Percentiles rank a stretch among this genome's conserved stretches.
Conservation (phyloP, 2,329 filamentous ascomycete species). For the Didymella exigua region DNA sequence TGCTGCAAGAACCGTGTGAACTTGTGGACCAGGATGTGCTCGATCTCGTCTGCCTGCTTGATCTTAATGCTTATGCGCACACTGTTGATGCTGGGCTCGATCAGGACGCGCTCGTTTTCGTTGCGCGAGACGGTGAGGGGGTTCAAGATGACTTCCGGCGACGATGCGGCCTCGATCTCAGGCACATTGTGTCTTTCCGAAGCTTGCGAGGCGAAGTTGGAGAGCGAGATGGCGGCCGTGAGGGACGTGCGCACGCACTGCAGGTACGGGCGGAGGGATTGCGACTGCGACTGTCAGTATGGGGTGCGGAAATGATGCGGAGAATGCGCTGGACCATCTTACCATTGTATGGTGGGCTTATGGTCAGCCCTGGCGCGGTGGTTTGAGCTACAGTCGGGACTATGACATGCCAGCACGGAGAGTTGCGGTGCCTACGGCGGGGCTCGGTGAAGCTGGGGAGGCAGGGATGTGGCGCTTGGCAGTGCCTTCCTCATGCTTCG, state of each 20-base stretch:
- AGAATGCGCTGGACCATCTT: conserved; percentile 5
- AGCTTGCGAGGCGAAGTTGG: conserved; percentile 96
- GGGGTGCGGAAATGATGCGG: not conserved
- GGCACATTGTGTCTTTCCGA: conserved; percentile 98
- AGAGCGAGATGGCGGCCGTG: conserved; percentile 89
- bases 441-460: conserved; percentile 35
- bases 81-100: conserved; percentile 96
- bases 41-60: conserved; percentile 99
- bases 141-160: conserved; percentile 91
- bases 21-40: conserved; percentile 97
- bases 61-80: conserved; percentile 98
- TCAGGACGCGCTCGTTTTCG: conserved; percentile 94
- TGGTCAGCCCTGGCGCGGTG: conserved; percentile 25
- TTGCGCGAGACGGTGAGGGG: conserved; percentile 90
- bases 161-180: conserved; percentile 91
- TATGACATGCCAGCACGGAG: conserved; percentile 42
- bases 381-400: conserved; percentile 26
- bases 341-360: conserved; percentile 39
- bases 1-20: conserved; percentile 97
- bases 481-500: conserved; percentile 38
- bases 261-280: conserved; percentile 95
- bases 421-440: conserved; percentile 32
- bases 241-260: conserved; percentile 94
- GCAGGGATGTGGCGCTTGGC: conserved; percentile 27
- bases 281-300: conserved; percentile 66